phyloP scores from a whole-genome alignment of 805 yeast genomes.

The Saccharomycopsis amapae region DNA sequence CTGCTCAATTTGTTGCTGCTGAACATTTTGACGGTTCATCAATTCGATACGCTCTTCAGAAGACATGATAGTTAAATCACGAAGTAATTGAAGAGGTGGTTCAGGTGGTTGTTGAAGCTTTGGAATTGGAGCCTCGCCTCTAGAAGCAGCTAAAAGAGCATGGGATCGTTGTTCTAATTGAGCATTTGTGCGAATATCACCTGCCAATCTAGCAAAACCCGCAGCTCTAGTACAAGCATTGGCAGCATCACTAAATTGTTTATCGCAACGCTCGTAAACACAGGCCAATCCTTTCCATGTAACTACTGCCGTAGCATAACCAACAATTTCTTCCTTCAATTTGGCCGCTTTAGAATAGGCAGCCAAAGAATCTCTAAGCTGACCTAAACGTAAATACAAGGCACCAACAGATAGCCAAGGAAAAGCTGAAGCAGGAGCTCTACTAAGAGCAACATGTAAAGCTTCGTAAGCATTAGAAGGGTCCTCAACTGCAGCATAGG shows the following conservation, averaged over 20 bases:
- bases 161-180: slow-evolving; percentile 40
- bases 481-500: slow-evolving; percentile 39
- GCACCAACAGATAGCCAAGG: slow-evolving; percentile 65
- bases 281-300: slow-evolving; percentile 63
- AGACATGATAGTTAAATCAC: slow-evolving; percentile 29
- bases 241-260: slow-evolving; percentile 51
- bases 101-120: slow-evolving; percentile 40
- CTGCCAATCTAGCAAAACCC: slow-evolving; percentile 40
- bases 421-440: slow-evolving; percentile 47
- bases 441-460: slow-evolving; percentile 46
- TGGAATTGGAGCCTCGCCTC: slow-evolving; percentile 40
- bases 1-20: slow-evolving; percentile 22
- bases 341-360: slow-evolving; percentile 62
- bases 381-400: slow-evolving; percentile 50
- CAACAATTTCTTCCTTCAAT: slow-evolving; percentile 40
- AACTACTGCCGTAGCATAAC: slow-evolving; percentile 38
- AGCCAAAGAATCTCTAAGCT: slow-evolving; percentile 56
- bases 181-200: slow-evolving; percentile 36
- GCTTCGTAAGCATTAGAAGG: slow-evolving; percentile 49
- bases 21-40: slow-evolving; percentile 8
- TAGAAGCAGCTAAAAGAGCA: slow-evolving; percentile 35
- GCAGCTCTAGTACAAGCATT: slow-evolving; percentile 52
- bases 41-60: slow-evolving; percentile 30
- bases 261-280: slow-evolving; percentile 58
- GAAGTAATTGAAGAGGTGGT: slow-evolving; percentile 33